Base-by-base conservation (phyloP, 176 grass and related monocot species). In the Oryza meyeriana region DNA sequence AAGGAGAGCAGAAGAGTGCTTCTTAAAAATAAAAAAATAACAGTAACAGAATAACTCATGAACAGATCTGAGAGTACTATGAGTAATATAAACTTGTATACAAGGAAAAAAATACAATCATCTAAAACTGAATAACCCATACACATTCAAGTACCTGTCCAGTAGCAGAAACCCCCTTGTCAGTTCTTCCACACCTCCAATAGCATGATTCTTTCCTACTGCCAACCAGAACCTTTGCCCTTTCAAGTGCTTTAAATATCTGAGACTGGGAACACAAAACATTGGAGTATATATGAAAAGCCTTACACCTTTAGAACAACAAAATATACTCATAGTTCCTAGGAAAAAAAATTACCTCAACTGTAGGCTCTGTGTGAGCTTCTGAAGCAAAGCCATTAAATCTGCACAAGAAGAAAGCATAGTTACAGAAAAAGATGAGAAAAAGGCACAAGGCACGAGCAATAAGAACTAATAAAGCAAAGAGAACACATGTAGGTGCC, bases 381-480 rank as follows among this genome's bases (percentile, higher is more conserved):
- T 94, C 95, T 16, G 95, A 98, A 89, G 95, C 91, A 94, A 98
- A 98, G 35, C 95, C 95, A 76, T 91, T 91, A 67, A 91, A 98
- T 87, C 95, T 98, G 81, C 58, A 89, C 10, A 85, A 81, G 63
- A 80, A 44, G 42, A 85, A n/a, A 30, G 14, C 35, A 71, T 50
- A 28, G 4, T 26, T 35, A 59, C 28, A 87, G 12, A 48, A 48
- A 66, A 31, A 27, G 34, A 45, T 24, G 36, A 27, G 10, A 34
- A 48, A 48, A 69, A 63, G 50, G 50, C 27, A 64, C 13, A 74
- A 31, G 16, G 36, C 67, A 64, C n/a, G 35, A 50, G 27, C n/a
- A 76, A 73, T 14, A 81, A 10, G 24, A 84, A 79, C n/a, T 24
- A 69, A 36, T 47, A 52, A 66, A 74, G n/a, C 34, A 83, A 61